Base-by-base conservation (phyloP, 192 early-diverging fungal species). In the Coemansia asiatica region DNA sequence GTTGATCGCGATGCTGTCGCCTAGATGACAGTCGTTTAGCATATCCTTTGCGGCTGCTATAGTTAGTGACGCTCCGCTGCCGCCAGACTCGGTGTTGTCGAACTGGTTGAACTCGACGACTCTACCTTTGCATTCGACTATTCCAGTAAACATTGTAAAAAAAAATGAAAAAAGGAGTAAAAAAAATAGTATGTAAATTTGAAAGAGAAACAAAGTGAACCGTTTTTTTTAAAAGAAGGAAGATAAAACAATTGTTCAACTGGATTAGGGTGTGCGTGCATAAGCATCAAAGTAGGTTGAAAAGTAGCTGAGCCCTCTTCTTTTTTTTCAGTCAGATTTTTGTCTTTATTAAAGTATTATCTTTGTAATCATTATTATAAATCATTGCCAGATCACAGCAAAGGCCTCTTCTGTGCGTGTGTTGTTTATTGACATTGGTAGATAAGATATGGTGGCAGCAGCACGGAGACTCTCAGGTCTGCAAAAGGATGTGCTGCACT, bases 1-100 rank as follows among this genome's bases (percentile, higher is more conserved):
- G 74, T 95, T 95, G 66, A 94, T 82, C 25, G 90, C 83, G 66
- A 99, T 99, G 65, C 91, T 94, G 82, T 99, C 97, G 58, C 97
- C 97, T 22, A 96, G 63, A 64, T 92, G 84, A 68, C 90, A 91
- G 77, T 99, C 97, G 40, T 40, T 61, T 1, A 99, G 85, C 23
- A 99, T 87, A 22, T 71, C 46, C 22, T 65, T 61, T 13, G 92
- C 91, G 53, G 89, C 86, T 22, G 79, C 85, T 57, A 99, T 83
- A 2, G 90, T 88, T 23, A 99, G 79, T 40, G 91, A 91, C 73
- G 91, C 94, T 19, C 95, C 95, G 65, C 85, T 87, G 56, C 94
- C 95, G 59, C 94, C 95, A 0, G 89, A 85, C 64, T 78, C 83
- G 2, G 90, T 86, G 19, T 75, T 85, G 75, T 98, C 94, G 50